Base-by-base conservation (phyloP, 306 rosid species). In the Erythrophleum fordii region DNA sequence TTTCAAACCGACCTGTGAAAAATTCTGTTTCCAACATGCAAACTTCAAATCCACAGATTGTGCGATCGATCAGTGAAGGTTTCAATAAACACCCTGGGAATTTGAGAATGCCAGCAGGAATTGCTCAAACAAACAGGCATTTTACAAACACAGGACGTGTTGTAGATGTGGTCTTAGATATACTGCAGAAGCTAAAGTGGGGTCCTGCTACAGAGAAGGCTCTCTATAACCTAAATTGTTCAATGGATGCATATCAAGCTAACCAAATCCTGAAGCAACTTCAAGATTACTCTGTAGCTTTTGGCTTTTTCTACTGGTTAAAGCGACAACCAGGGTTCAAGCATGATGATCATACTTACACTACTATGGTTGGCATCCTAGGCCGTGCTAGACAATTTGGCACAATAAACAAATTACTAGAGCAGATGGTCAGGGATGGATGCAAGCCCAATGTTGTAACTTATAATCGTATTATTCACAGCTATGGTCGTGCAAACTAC, bases 401-500 rank as follows among this genome's bases (percentile, higher is more conserved):
- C 14, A 88, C 90, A 62, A 89, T 95, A 68, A 89, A 86, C 77
- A 88, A 75, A 60, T 80, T 95, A 85, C 87, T 95, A 0, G 84
- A 88, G 80, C 95, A 95, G 93, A 95, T 95, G 99, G 79, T 87
- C 79, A 82, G 76, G 52, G 99, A 95, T 61, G 99, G 99, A 56
- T 95, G 97, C 79, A 80, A 76, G 76, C 99, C 99, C 51, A 95
- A 91, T 83, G 97, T 93, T 73, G 97, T 93, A 85, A 95, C 99
- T 8, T 95, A 91, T 80, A 95, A 95, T 77, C 97, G 97, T 23
- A 46, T 95, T 53, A 95, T 95, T 88, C 97, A 95, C 84, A 87
- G 95, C 73, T 95, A 95, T 82, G 97, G 97, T 52, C 93, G 97
- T 8, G 99, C 99, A 17, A 95, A 95, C 94, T 93, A 89, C 82